These are phyloP conservation scores for Aspergillus sp. DNA, from an alignment of 2,329 filamentous ascomycete genomes.

Conservation along the genomic window DNA sequence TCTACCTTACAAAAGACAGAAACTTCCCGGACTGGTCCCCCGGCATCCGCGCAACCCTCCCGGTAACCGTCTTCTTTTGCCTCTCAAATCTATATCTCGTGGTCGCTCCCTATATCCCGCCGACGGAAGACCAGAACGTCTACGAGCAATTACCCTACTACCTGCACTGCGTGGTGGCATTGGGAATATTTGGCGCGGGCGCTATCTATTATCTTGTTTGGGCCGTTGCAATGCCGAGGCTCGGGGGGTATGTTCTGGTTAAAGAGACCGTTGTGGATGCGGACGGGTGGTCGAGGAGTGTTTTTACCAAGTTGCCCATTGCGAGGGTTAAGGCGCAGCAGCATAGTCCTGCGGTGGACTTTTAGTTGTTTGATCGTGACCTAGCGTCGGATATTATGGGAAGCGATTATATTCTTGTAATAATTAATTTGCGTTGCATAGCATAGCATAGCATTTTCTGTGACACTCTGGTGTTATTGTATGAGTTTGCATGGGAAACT, in stretches of 20 bases:
- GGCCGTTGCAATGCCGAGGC: slow-evolving; percentile 49
- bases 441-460: background rate
- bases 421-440: background rate
- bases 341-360: background rate
- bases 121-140: slow-evolving; percentile 49
- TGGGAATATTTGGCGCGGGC: slow-evolving; percentile 51
- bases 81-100: slow-evolving; percentile 55
- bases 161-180: slow-evolving; percentile 54
- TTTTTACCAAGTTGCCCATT: slow-evolving; percentile 50
- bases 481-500: background rate
- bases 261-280: slow-evolving; percentile 56
- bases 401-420: background rate
- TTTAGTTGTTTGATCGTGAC: background rate
- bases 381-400: background rate
- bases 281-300: slow-evolving; percentile 63
- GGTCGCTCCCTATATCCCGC: slow-evolving; percentile 54
- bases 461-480: background rate
- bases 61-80: slow-evolving; percentile 54
- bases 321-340: background rate
- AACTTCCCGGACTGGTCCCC: slow-evolving; percentile 49
- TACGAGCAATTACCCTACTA: slow-evolving; percentile 56
- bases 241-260: slow-evolving; percentile 53
- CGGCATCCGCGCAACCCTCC: slow-evolving; percentile 51
- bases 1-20: slow-evolving; percentile 42
- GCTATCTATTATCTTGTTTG: slow-evolving; percentile 55